phyloP scores from a whole-genome alignment of 345 rosid species.

The Psidium friedrichsthalianum region DNA sequence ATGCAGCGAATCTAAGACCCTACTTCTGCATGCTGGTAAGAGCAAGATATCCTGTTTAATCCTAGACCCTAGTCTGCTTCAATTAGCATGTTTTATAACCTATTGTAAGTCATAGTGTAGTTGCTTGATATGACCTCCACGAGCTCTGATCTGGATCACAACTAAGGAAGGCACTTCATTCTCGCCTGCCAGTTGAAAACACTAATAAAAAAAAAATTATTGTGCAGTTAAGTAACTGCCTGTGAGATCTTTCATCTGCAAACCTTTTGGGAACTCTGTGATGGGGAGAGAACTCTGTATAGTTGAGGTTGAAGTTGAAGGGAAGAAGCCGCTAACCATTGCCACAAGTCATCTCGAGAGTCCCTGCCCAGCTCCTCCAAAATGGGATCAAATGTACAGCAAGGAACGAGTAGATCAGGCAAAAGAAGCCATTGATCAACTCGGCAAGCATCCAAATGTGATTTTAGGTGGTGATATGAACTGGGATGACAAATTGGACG shows the following conservation, averaged over 20 bases:
- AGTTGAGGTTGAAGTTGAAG: conserved; percentile 54
- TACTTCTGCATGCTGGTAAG: conserved; percentile 87
- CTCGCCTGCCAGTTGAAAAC: neutral
- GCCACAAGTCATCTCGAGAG: conserved; percentile 99
- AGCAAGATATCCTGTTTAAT: neutral
- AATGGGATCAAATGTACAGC: conserved; percentile 97
- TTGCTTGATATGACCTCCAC: neutral
- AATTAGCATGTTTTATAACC: neutral
- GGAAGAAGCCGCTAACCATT: conserved; percentile 42
- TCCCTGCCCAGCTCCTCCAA: conserved; percentile 87
- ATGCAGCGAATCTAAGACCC: conserved; percentile 25
- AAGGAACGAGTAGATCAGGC: conserved; percentile 84
- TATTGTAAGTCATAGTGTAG: too few relatives aligned
- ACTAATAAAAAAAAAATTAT: neutral
- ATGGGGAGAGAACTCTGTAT: conserved; percentile 89
- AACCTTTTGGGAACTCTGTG: conserved; percentile 53
- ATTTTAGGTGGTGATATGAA: conserved; percentile 91
- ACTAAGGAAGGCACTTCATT: neutral
- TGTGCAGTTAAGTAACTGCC: conserved; percentile 71
- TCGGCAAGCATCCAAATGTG: conserved; percentile 48
- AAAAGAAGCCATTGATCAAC: conserved; percentile 37
- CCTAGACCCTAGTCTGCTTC: neutral
- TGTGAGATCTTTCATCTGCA: conserved; percentile 49
- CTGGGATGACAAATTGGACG: conserved; percentile 90
- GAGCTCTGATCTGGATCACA: neutral